phyloP scores from a whole-genome alignment of 495 filamentous ascomycete species.

The Elasticomyces elasticus region DNA sequence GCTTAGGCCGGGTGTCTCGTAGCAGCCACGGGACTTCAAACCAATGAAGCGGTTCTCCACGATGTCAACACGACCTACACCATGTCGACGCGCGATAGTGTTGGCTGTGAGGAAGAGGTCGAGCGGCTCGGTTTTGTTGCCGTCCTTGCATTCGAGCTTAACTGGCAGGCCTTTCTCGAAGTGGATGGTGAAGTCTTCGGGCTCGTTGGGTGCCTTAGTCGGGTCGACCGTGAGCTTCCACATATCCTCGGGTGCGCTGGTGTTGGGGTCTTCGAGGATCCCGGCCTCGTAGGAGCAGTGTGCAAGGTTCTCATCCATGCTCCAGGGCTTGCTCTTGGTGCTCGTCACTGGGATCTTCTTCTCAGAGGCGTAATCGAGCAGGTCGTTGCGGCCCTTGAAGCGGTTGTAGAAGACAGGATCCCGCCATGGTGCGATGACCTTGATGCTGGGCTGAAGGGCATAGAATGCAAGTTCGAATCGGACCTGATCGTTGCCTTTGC shows the following conservation, averaged over 20 bases:
- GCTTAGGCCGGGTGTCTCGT: slow-evolving; percentile 70
- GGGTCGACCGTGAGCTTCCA: slow-evolving; percentile 79
- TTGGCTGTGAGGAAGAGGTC: slow-evolving; percentile 75
- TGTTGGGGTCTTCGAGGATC: slow-evolving; percentile 60
- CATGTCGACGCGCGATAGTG: slow-evolving; percentile 63
- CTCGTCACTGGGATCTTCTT: slow-evolving; percentile 76
- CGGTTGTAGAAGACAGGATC: slow-evolving; percentile 71
- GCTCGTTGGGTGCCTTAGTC: slow-evolving; percentile 60
- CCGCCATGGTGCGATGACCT: slow-evolving; percentile 86
- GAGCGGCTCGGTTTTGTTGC: slow-evolving; percentile 55
- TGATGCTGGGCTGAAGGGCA: slow-evolving; percentile 55
- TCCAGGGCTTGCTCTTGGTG: slow-evolving; percentile 80
- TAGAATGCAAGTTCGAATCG: slow-evolving; percentile 75
- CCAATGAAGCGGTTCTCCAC: slow-evolving; percentile 85
- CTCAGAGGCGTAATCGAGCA: slow-evolving; percentile 74
- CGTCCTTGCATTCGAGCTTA: slow-evolving; percentile 50
- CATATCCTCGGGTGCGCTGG: slow-evolving; percentile 63
- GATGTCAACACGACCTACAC: slow-evolving; percentile 84
- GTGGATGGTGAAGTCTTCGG: slow-evolving; percentile 63
- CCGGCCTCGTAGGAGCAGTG: slow-evolving; percentile 90
- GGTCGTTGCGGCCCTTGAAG: slow-evolving; percentile 75
- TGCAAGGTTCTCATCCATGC: slow-evolving; percentile 80
- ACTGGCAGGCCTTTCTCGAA: slow-evolving; percentile 81
- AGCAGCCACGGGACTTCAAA: slow-evolving; percentile 82
- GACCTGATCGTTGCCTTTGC: slow-evolving; percentile 82